A percentile compares a stretch with the other conserved stretches of the same genome.
Evolutionary conservation across 345 rosid genomes (phyloP).

Genomic region (Linum tenue): DNA sequence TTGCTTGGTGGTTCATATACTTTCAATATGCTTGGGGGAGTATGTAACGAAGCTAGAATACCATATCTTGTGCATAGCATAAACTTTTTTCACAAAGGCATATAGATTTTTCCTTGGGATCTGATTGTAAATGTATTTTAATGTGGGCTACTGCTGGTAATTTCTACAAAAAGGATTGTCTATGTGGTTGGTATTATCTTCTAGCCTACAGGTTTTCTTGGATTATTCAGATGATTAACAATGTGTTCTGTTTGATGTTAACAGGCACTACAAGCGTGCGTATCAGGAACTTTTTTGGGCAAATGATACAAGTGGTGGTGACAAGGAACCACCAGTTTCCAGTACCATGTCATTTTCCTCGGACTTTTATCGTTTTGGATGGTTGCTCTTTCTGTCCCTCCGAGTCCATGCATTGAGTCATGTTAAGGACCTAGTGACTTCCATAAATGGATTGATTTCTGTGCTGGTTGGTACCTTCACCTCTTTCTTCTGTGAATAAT

Average conservation of each 20-base stretch:
- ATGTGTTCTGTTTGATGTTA: background rate
- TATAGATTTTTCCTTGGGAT: background rate
- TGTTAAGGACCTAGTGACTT: slow-evolving; percentile 78
- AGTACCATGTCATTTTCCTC: slow-evolving; percentile 30
- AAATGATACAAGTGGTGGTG: slow-evolving; percentile 39
- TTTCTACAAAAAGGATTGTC: background rate
- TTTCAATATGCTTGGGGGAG: background rate
- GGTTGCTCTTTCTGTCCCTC: slow-evolving; percentile 88
- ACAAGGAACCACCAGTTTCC: slow-evolving; percentile 30
- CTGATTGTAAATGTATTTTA: background rate
- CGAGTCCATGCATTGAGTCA: slow-evolving; percentile 76
- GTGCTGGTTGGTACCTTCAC: slow-evolving; percentile 58
- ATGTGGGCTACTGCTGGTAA: background rate
- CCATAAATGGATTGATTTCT: slow-evolving; percentile 79
- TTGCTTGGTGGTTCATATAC: background rate
- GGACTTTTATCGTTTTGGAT: slow-evolving; percentile 72
- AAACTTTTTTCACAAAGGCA: too few species aligned
- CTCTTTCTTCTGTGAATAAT: background rate
- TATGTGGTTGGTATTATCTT: too few species aligned
- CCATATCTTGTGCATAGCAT: background rate
- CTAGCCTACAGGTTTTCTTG: too few species aligned
- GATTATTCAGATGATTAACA: background rate
- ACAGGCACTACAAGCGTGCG: slow-evolving; percentile 69
- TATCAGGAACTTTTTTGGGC: slow-evolving; percentile 61
- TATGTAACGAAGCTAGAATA: background rate